Evolutionary conservation across 768 basidiomycete genomes (phyloP), one percentile per base, ranked within the genome.

Genomic region (Pholiota microspora): DNA sequence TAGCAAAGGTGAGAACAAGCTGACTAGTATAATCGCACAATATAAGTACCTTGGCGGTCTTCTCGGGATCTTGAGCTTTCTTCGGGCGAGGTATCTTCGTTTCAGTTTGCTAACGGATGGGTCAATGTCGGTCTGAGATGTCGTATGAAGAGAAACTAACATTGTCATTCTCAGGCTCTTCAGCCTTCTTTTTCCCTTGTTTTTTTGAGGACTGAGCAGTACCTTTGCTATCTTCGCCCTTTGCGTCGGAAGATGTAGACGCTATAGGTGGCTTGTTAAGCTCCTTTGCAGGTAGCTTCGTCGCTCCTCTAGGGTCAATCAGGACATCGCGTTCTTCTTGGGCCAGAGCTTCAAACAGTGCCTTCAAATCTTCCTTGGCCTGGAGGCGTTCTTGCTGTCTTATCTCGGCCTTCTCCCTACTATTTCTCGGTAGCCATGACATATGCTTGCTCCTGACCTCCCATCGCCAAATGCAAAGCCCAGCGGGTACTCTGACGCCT

Each of bases 401-500:
- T 7, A 64, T 67, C 48, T 86, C 81, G 0, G 80, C 82, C 64
- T 81, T 89, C 58, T 87, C 84, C 58, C 74, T 73, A 10, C 78
- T 77, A 63, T 80, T 83, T 64, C 82, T 85, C 0, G 89, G 88
- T 28, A 94, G 67, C 81, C 86, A 87, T 53, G 81, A 76, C 54
- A 73, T 71, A 58, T 78, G 74, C 16, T 76, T 60, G 2, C 81
- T 77, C 61, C 81, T 83, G 9, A 89, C 85, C 67, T 96, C 94
- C 94, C 93, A 96, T 49, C 89, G 76, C 92, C 91, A 95, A 18
- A 88, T 73, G 57, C 81, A 85, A 29, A 90, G 70, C n/a, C 80
- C 72, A 6, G 85, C 81, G 12, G 87, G 85, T 18, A 74, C 63
- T 64, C 80, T 89, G 49, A 73, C 72, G 31, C 80, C 80, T 8